phyloP scores from a whole-genome alignment of 169 alveolate species.

The Eimeria sp. region DNA sequence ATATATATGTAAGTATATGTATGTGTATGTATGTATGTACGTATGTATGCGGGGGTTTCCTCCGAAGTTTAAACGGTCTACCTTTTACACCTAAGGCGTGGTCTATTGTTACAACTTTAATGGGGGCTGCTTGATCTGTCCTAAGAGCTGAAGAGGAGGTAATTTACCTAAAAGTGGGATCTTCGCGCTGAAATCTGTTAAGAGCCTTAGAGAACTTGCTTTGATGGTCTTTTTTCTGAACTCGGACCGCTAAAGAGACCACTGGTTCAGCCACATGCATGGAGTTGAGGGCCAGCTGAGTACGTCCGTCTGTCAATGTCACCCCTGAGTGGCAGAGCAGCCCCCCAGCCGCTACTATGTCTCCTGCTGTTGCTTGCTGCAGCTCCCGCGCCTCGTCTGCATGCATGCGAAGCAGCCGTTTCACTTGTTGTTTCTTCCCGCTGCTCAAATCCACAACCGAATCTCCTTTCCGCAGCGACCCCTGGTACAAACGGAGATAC shows the following conservation, averaged over 20 bases:
- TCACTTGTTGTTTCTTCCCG: slow-evolving; percentile 84
- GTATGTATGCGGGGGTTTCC: too few species aligned
- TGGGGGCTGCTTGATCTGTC: neutral
- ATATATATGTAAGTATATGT: too few species aligned
- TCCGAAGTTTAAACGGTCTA: too few species aligned
- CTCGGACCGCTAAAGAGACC: slow-evolving; percentile 94
- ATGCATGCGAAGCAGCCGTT: slow-evolving; percentile 94
- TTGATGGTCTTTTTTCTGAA: slow-evolving; percentile 87
- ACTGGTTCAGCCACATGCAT: slow-evolving; percentile 98
- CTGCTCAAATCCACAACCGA: slow-evolving; percentile 89
- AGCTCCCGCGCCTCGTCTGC: slow-evolving; percentile 96
- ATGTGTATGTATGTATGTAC: too few species aligned
- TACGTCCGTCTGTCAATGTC: slow-evolving; percentile 87
- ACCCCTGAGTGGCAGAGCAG: slow-evolving; percentile 93
- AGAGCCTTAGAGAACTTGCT: slow-evolving; percentile 94
- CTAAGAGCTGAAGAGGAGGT: neutral
- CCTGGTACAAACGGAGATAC: slow-evolving; percentile 96
- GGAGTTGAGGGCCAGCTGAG: slow-evolving; percentile 89
- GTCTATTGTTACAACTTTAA: neutral
- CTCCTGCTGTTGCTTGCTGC: slow-evolving; percentile 96
- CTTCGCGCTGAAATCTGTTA: slow-evolving; percentile 96
- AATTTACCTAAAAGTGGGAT: slow-evolving; percentile 94
- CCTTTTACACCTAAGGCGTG: too few species aligned
- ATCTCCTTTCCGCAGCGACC: slow-evolving; percentile 92
- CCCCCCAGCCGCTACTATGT: slow-evolving; percentile 98